These are phyloP conservation scores for Taphrina sp. DNA, from an alignment of 1,139 yeast genomes.

Conservation along the genomic window DNA sequence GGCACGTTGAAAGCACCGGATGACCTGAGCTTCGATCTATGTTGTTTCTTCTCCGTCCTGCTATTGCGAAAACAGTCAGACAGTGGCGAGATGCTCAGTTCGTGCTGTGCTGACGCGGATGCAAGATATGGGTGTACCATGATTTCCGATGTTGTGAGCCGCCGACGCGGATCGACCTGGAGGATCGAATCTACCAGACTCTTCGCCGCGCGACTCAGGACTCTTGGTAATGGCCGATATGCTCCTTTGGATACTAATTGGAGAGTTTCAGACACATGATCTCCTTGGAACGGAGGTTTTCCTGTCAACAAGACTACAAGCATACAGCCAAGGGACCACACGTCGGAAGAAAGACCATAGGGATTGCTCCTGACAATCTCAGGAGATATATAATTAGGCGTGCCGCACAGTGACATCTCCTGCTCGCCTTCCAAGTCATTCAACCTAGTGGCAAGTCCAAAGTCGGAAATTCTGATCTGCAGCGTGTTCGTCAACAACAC, in stretches of 20 bases:
- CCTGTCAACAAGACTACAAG: constrained; percentile 58
- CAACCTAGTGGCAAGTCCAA: constrained; percentile 32
- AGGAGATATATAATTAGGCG: constrained; percentile 48
- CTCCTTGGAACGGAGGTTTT: constrained; percentile 55
- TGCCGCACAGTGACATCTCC: constrained; percentile 41
- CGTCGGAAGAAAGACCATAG: constrained; percentile 56
- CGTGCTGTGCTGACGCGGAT: neutral
- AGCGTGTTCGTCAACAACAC: constrained; percentile 37
- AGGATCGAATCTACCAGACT: constrained; percentile 29
- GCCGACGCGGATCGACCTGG: constrained; percentile 30
- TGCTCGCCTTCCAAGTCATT: constrained; percentile 36
- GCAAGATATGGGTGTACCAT: constrained; percentile 33
- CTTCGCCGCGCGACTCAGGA: constrained; percentile 26
- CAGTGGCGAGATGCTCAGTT: constrained; percentile 1
- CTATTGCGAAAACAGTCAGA: neutral
- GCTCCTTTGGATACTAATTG: constrained; percentile 29
- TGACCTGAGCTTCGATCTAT: no score
- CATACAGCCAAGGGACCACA: constrained; percentile 61
- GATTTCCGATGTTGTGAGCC: constrained; percentile 31
- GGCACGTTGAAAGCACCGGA: no score
- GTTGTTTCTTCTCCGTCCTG: no score
- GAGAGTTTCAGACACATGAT: constrained; percentile 31
- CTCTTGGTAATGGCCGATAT: constrained; percentile 30
- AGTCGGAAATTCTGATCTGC: constrained; percentile 32
- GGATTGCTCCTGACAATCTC: constrained; percentile 56